These are phyloP conservation scores for Knoxia roxburghii DNA, from an alignment of 257 asterid genomes.

Conservation along the genomic window DNA sequence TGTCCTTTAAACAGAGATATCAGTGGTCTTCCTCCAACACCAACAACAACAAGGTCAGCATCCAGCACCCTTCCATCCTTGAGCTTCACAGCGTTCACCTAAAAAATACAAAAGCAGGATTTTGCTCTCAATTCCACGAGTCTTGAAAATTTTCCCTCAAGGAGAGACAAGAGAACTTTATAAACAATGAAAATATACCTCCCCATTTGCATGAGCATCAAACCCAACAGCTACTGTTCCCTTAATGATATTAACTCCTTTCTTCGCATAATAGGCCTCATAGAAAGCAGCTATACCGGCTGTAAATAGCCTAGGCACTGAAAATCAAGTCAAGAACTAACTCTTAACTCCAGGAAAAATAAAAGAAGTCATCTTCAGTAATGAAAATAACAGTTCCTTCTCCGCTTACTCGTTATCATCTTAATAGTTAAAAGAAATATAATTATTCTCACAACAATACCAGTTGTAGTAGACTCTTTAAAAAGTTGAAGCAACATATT, in stretches of 20 bases:
- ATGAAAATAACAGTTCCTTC: not conserved
- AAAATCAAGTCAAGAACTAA: conserved; percentile 13
- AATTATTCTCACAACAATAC: no score
- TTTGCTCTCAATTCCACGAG: conserved; percentile 9
- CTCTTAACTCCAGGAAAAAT: not conserved
- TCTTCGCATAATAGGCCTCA: conserved; percentile 71
- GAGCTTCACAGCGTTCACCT: conserved; percentile 80
- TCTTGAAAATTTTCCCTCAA: not conserved
- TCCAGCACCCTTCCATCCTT: conserved; percentile 90
- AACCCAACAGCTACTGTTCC: conserved; percentile 94
- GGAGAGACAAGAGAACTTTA: not conserved
- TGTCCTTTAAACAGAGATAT: conserved; percentile 70
- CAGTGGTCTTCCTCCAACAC: conserved; percentile 88
- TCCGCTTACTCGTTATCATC: not conserved
- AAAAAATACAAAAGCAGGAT: conserved; percentile 18
- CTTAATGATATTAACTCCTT: conserved; percentile 80
- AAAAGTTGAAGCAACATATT: conserved; percentile 21
- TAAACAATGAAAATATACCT: conserved; percentile 38
- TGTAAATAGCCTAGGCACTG: conserved; percentile 98
- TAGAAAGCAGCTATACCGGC: conserved; percentile 87
- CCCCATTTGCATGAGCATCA: conserved; percentile 61
- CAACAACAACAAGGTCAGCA: conserved; percentile 92
- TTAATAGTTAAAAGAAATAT: not conserved
- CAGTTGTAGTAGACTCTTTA: conserved; percentile 15
- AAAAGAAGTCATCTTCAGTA: not conserved